Base-by-base conservation (phyloP, 371 early-diverging fungal genomes). In the Haplosporangium sp. region DNA sequence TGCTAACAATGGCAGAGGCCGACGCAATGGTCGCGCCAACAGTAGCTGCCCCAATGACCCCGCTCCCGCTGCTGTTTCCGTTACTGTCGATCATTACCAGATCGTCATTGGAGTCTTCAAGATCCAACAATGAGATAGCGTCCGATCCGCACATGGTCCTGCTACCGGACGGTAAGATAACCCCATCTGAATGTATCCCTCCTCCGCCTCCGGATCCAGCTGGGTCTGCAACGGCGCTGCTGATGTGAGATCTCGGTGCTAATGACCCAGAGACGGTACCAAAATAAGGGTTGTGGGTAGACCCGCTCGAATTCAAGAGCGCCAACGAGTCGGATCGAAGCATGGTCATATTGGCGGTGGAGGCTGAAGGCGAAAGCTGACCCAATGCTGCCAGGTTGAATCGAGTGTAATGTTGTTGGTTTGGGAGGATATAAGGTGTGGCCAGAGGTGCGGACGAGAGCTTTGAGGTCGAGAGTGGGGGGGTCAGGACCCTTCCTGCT, bases 61-160 rank as follows among this genome's bases (percentile, higher is more conserved):
- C 73, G 16, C 51, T 60, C 5, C 64, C 61, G 21, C 64, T 64
- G 14, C 73, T 79, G 21, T 79, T 79, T 18, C 73, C 72, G 51
- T 72, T 72, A 38, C 79, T 79, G 57, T 79, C 79, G 36, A 79
- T 72, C 72, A 79, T 68, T 11, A 79, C 73, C 29, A 79, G 57
- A 37, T 79, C 79, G 36, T 74, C 60, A n/a, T 65, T 69, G 1
- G 76, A 55, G 43, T 79, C 79, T 5, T 79, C 79, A 46, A 72
- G 59, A 54, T 79, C 71, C 16, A 72, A 55, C 40, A 79, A 47
- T 0, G 79, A 79, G 52, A 79, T 72, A 9, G 79, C 72, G 23
- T 79, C 79, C 6, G 67, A 71, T 43, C 73, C 79, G 42, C 73
- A 69, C 65, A 69, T 62, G 38, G 74, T 64, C 9, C 41, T 42